Evolutionary conservation across 805 yeast species (phyloP), one percentile per base, ranked within the genome.

Genomic region (Cyberlindnera mrakii): DNA sequence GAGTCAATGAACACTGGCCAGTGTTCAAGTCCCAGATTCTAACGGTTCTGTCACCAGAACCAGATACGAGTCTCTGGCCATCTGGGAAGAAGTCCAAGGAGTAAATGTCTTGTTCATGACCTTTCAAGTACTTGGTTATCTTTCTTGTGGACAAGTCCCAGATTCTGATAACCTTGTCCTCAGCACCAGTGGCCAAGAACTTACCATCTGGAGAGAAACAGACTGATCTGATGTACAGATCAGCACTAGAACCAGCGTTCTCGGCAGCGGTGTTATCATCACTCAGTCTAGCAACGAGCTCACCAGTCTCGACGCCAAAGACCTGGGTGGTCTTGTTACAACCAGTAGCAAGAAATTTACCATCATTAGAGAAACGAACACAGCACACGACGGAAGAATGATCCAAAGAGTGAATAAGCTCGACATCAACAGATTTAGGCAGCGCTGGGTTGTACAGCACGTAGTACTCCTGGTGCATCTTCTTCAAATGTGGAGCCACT

Each of bases 61-160:
- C 99, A 16, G 95, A 84, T 25, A 91, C 96, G 55, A 91, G 76
- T 62, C 89, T 85, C 53, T 89, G 78, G 41, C 99, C 98, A 57
- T 87, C 89, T 39, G 96, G 91, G 77, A 91, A 86, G 65, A 86
- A 93, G 67, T 88, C 97, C 53, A 91, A 74, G 11, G 97, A 90
- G 67, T 91, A 93, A 54, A 91, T 90, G 67, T 91, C 99, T 71
- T 93, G 99, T 65, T 90, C 97, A 63, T 91, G 98, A 41, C 99
- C 99, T 50, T 82, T 75, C 62, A 91, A 73, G 53, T 86, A 83
- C 67, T 85, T 84, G 52, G 89, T 85, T 57, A 90, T 85, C 58
- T 90, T 80, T 64, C 85, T 77, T 25, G 91, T 80, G 41, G 85
- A 75, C 61, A 91, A 78, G 63, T 91, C 96, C 99, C 99, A 91